Evolutionary conservation across 1,139 yeast species (phyloP), one percentile per base, ranked within the genome.

Genomic region (Saccharomyces hybrid): DNA sequence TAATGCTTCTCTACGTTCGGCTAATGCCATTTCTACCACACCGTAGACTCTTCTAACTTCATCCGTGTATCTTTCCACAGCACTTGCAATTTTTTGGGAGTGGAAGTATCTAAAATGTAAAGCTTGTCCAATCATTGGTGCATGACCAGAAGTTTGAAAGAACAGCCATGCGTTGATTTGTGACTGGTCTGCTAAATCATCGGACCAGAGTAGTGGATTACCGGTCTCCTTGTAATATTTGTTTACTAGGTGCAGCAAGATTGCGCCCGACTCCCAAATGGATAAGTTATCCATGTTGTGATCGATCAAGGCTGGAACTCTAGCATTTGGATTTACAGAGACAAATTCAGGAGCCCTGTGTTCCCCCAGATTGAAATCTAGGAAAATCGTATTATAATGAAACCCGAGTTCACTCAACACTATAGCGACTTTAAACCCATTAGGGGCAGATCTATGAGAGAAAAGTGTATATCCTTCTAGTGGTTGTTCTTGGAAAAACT

Each of bases 111-210:
- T 78, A 75, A 91, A 91, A 75, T 91, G 97, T 64, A 90, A 78
- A 2, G 97, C 97, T 71, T 91, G 98, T 26, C 98, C 98, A 65
- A 91, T 88, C 96, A 91, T 91, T 28, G 97, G 97, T 0, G 97
- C 96, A 69, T 90, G 97, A 12, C 97, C 97, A 12, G 95, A 86
- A 2, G 97, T 89, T 73, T 91, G 97, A 76, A 90, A 90, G 68
- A 89, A 91, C 50, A 91, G 77, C 97, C 97, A 91, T 19, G 91
- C 83, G 57, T 83, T 79, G 57, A 91, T 88, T 66, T 85, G 91
- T n/a, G 90, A 79, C 73, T 90, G 96, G 63, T 88, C 96, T 4
- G 82, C 78, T 54, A 86, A 71, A 68, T 86, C 86, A 58, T 83
- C 86, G 6, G 95, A 83, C 89, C 96, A 91, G 55, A 91, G 80